Evolutionary conservation across 345 rosid species (phyloP).

Genomic region (Moringa oleifera): DNA sequence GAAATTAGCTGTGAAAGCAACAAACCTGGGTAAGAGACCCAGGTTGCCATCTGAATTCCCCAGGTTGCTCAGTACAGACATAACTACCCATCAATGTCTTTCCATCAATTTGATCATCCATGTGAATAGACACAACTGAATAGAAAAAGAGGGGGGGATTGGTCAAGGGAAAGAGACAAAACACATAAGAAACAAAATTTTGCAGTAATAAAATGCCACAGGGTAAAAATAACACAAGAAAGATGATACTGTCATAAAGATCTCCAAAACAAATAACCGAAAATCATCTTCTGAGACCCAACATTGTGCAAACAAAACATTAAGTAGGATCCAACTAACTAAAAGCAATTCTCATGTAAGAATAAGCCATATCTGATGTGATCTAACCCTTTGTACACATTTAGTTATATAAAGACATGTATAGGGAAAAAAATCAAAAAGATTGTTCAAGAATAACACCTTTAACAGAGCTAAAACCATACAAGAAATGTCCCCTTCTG

Average conservation of each 20-base stretch:
- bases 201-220: background rate
- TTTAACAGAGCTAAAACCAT: too few relatives aligned
- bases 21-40: slow-evolving; percentile 94
- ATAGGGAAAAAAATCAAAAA: too few relatives aligned
- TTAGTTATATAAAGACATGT: too few relatives aligned
- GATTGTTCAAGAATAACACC: too few relatives aligned
- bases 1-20: slow-evolving; percentile 8
- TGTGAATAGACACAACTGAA: slow-evolving; percentile 69
- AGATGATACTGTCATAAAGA: background rate
- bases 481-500: too few relatives aligned
- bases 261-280: background rate
- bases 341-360: background rate
- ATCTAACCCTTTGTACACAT: background rate
- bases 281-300: background rate
- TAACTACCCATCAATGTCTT: slow-evolving; percentile 87
- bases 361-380: background rate
- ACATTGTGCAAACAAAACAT: background rate
- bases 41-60: slow-evolving; percentile 97
- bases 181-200: background rate
- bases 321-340: background rate
- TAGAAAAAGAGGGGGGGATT: background rate
- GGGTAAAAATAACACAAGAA: background rate
- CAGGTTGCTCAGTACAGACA: slow-evolving; percentile 93
- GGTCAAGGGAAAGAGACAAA: background rate
- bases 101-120: slow-evolving; percentile 99